phyloP scores from a whole-genome alignment of 768 basidiomycete species.

The Mycena venus region DNA sequence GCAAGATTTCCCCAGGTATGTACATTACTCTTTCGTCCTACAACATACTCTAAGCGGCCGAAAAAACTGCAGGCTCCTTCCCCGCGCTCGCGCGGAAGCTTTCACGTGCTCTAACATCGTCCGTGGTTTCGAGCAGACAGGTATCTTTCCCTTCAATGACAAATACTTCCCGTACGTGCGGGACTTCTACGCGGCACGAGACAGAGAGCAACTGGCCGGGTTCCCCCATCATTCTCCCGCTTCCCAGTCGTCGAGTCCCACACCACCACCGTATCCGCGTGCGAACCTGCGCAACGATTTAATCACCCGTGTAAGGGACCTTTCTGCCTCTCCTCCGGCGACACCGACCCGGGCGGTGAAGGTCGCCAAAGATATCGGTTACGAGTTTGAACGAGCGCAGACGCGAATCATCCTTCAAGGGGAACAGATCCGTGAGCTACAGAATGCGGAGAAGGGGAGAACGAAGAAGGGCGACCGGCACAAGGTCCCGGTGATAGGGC shows the following conservation, averaged over 20 bases:
- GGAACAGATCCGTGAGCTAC: conserved; percentile 12
- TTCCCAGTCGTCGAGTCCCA: neutral
- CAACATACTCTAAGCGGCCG: too few relatives aligned
- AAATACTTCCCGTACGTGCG: neutral
- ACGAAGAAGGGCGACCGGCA: neutral
- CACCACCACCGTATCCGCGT: neutral
- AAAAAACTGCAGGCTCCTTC: neutral
- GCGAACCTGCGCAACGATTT: neutral
- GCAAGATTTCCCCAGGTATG: neutral
- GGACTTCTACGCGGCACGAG: neutral
- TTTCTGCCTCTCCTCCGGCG: neutral
- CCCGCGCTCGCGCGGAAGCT: neutral
- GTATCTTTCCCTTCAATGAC: neutral
- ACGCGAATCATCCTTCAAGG: neutral
- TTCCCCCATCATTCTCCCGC: neutral
- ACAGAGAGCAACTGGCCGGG: neutral
- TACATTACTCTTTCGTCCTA: too few relatives aligned
- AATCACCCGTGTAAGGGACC: neutral
- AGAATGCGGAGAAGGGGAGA: neutral
- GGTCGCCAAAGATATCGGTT: neutral
- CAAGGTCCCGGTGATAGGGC: too few relatives aligned
- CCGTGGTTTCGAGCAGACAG: neutral
- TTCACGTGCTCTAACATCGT: neutral
- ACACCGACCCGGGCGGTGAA: neutral
- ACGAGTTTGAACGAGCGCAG: neutral